A percentile compares a stretch with the other conserved stretches of the same genome.
Conservation (phyloP, 2,329 filamentous ascomycete species). For the Colletotrichum orbiculare region DNA sequence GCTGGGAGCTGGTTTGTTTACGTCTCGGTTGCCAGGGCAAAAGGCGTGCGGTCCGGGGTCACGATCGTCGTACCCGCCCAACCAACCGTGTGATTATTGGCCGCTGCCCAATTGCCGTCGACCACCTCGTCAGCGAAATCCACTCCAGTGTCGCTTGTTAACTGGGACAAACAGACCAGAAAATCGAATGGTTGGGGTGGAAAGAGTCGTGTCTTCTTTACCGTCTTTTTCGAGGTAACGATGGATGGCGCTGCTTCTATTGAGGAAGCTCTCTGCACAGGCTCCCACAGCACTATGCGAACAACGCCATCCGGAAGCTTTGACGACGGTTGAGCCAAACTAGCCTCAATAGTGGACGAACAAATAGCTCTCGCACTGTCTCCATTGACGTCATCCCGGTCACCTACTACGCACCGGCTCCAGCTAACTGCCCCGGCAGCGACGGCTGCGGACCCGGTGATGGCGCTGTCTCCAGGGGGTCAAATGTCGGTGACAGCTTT, state of each 20-base stretch:
- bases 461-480: slow-evolving; percentile 19
- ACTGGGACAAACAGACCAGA: not conserved
- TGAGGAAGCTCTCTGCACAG: too few species aligned
- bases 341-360: not conserved
- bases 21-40: slow-evolving; percentile 27
- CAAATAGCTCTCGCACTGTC: slow-evolving; percentile 1
- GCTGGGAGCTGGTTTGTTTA: slow-evolving; percentile 34
- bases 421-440: too few species aligned
- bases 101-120: slow-evolving; percentile 13
- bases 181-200: not conserved
- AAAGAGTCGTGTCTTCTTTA: not conserved
- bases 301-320: too few species aligned
- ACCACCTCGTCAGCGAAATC: too few species aligned
- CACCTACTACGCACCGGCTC: too few species aligned
- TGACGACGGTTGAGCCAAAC: too few species aligned
- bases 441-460: not conserved
- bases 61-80: slow-evolving; percentile 5
- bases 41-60: not conserved
- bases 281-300: too few species aligned
- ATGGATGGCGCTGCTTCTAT: not conserved
- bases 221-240: not conserved
- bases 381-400: slow-evolving; percentile 28
- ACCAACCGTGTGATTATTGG: slow-evolving; percentile 22
- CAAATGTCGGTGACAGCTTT: slow-evolving; percentile 29
- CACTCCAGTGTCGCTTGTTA: too few species aligned